Percentiles rank a stretch among this genome's conserved stretches.
Conservation (phyloP, 768 basidiomycete species). For the Xerocomus potaroensis region DNA sequence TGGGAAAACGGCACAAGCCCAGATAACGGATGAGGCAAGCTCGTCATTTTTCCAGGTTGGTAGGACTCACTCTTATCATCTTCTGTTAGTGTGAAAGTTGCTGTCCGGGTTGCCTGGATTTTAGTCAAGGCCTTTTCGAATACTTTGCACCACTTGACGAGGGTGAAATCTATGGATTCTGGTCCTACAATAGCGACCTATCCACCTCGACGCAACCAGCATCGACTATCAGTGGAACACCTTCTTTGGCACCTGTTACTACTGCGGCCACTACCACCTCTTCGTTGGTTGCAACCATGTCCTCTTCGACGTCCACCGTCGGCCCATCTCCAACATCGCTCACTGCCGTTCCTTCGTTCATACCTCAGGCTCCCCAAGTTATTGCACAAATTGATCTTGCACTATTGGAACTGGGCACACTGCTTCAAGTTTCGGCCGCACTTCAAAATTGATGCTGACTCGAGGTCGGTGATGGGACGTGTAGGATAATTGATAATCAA, state of each 20-base stretch:
- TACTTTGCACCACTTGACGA: constrained; percentile 32
- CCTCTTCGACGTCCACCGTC: constrained; percentile 6
- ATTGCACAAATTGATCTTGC: constrained; percentile 23
- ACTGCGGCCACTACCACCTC: constrained; percentile 12
- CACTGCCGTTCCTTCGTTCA: constrained; percentile 13
- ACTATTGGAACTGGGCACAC: constrained; percentile 20
- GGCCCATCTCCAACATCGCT: constrained; percentile 9
- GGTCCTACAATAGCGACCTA: constrained; percentile 34
- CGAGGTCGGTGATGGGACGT: not conserved
- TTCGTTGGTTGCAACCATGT: constrained; percentile 6
- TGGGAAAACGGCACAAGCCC: constrained; percentile 37
- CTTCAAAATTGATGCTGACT: constrained; percentile 3
- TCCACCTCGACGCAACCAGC: constrained; percentile 15
- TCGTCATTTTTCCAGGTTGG: not conserved
- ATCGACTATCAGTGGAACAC: constrained; percentile 18
- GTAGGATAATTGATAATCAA: not conserved
- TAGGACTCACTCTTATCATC: not conserved
- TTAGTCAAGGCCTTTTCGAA: constrained; percentile 43
- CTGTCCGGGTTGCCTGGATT: constrained; percentile 39
- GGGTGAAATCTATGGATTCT: constrained; percentile 39
- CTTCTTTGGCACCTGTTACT: constrained; percentile 18
- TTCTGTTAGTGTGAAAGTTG: constrained; percentile 38
- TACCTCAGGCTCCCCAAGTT: constrained; percentile 17
- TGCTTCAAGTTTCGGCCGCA: constrained; percentile 15
- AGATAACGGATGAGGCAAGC: constrained; percentile 42